Base-by-base conservation (phyloP, 768 basidiomycete species). In the Lactarius hatsudake region DNA sequence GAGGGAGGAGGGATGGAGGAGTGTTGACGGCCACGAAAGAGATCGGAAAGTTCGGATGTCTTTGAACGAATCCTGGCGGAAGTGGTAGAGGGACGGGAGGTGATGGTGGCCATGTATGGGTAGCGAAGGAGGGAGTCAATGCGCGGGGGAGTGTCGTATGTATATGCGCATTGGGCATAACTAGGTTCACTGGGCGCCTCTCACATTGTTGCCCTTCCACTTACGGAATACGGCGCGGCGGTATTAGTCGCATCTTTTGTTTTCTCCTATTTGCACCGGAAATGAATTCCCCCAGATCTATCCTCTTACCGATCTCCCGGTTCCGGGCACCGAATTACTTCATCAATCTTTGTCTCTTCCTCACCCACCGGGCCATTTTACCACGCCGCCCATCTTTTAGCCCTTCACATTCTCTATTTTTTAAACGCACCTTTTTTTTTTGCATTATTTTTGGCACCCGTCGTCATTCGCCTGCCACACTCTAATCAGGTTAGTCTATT, bases 31-130 rank as follows among this genome's bases (percentile, higher is more conserved):
- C 65, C 55, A 23, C 71, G 71, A n/a, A 71, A 64, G 57, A 71
- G 63, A 23, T 70, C 71, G 15, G 64, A 63, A 26, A 71, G 38
- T 34, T 71, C 71, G 6, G 71, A 70, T 0, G 71, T 71, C 54
- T 67, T 70, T 13, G 65, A 59, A 51, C 69, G 68, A 12, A 71
- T 34, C 62, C 51, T 70, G 1, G 59, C 40, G 36, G 70, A 62
- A 34, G 69, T 38, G 3, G 59, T 70, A 2, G 58, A 60, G 48
- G 57, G 32, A 40, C 63, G 69, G 62, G 70, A 57, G 26, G 68
- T 26, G 60, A 43, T 65, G 30, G 67, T 34, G 38, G 56, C 36
- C 38, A 69, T 65, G 36, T 23, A 59, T 20, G 8, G 66, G 53
- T 26, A 45, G 55, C 43, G 40, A 38, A 36, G 48, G 32, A 43